Evolutionary conservation across 1,284 basidiomycete species (phyloP), one percentile per base, ranked within the genome.

Genomic region (Golubevia pallescens): DNA sequence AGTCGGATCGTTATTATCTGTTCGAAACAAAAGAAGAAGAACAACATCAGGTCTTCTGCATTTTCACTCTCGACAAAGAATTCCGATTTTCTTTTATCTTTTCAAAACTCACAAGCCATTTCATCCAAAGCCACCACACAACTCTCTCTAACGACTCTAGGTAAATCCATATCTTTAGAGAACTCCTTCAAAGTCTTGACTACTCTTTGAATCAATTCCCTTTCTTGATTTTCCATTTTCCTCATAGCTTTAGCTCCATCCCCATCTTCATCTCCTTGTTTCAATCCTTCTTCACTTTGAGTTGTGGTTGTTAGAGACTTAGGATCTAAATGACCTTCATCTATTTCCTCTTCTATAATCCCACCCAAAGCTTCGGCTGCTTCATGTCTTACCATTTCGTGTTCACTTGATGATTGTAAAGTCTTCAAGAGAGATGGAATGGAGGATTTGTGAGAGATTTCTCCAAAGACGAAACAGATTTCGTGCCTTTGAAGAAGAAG

Each of bases 341-440:
- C 74, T 13, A 67, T 69, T 1, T 60, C 67, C 48, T 75, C 71
- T 53, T 81, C 79, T 1, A 80, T 71, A 8, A 84, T 77, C 24
- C 78, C 82, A 14, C 82, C 82, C 2, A 84, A 72, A 10, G 82
- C 82, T 63, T 84, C 82, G 34, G 82, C 82, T 16, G 82, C 82
- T 68, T 84, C 82, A 68, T 84, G 82, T 2, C 82, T 74, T n/a
- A 84, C 82, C 82, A 84, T 84, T 42, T 84, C 82, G 67, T 84
- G 79, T 62, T 84, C 82, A 3, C 56, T 53, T 0, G 32, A 24
- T 42, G 83, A 77, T 57, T 74, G 63, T 54, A 84, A 73, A 2
- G 83, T 81, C 16, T 59, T 38, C 23, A 82, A 52, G 78, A 84
- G 81, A 55, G 73, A 65, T 0, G 77, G 71, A 28, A 81, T 75